phyloP scores from a whole-genome alignment of 257 asterid species.

The Leonotis leonurus region DNA sequence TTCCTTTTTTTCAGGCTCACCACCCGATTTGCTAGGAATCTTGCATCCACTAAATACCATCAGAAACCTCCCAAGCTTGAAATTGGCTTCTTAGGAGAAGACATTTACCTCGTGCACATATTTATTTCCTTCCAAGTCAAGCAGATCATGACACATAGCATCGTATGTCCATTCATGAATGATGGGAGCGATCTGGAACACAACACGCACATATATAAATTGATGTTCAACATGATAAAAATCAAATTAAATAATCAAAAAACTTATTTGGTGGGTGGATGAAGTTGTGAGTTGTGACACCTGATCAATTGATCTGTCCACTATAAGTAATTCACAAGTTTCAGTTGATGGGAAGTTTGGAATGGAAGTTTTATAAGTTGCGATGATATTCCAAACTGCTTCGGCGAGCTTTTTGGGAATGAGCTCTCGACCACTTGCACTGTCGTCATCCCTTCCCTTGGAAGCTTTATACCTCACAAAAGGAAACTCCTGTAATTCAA shows the following conservation, averaged over 20 bases:
- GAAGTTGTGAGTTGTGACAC: conserved; percentile 24
- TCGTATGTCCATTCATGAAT: conserved; percentile 99
- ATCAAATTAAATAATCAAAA: neutral
- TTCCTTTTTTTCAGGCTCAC: conserved; percentile 73
- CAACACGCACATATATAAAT: neutral
- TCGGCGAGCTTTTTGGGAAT: conserved; percentile 76
- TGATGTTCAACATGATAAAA: neutral
- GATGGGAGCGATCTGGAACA: conserved; percentile 81
- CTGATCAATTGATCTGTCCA: conserved; percentile 95
- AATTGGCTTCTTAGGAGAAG: conserved; percentile 13
- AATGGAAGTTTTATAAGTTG: conserved; percentile 57
- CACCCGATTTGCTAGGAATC: conserved; percentile 86
- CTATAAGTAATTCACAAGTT: conserved; percentile 85
- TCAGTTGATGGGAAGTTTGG: conserved; percentile 78
- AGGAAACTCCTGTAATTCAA: conserved; percentile 68
- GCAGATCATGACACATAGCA: conserved; percentile 96
- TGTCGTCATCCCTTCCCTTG: conserved; percentile 43
- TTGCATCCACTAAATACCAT: conserved; percentile 28
- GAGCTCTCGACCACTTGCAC: conserved; percentile 40
- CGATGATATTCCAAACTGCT: conserved; percentile 60
- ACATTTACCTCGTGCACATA: conserved; percentile 68
- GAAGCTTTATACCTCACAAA: conserved; percentile 67
- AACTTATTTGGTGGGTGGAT: neutral
- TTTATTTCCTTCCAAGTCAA: conserved; percentile 87
- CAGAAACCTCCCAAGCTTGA: conserved; percentile 19